phyloP scores from a whole-genome alignment of 495 filamentous ascomycete species.

The Tuber indicum region DNA sequence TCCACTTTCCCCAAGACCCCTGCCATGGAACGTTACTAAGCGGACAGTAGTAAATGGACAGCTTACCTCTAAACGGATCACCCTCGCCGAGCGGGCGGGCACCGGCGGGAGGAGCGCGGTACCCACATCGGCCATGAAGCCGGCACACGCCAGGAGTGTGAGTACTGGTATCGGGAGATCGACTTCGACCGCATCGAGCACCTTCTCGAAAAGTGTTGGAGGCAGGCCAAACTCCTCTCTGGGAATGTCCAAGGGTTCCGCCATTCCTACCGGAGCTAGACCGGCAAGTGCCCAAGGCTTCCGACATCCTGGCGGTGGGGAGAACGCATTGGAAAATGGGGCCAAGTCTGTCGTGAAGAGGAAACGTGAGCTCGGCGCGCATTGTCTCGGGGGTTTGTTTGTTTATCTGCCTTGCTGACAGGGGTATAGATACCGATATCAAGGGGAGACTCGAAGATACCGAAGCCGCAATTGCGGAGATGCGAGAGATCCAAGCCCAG shows the following conservation, averaged over 20 bases:
- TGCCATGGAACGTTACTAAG: constrained; percentile 35
- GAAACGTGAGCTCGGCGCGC: not conserved
- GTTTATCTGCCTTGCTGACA: constrained; percentile 25
- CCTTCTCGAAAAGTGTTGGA: constrained; percentile 18
- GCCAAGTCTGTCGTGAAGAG: not conserved
- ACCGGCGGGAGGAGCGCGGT: not conserved
- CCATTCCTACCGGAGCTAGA: constrained; percentile 19
- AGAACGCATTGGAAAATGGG: not conserved
- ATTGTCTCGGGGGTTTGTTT: not conserved
- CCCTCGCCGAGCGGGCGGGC: constrained; percentile 30
- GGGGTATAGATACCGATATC: constrained; percentile 33
- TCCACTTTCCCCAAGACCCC: constrained; percentile 25
- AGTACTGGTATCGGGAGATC: constrained; percentile 13
- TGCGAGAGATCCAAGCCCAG: constrained; percentile 34
- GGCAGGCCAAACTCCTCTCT: constrained; percentile 33
- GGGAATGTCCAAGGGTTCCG: constrained; percentile 24
- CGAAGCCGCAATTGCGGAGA: constrained; percentile 33
- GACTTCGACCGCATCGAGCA: not conserved
- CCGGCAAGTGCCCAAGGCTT: constrained; percentile 36
- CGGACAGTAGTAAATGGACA: constrained; percentile 23
- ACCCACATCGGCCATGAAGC: constrained; percentile 3
- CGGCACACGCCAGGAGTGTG: constrained; percentile 21
- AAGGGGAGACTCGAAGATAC: constrained; percentile 37
- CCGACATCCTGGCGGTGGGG: not conserved
- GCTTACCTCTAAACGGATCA: constrained; percentile 20